Evolutionary conservation across 2,329 filamentous ascomycete genomes (phyloP).

Genomic region (Peltaster fructicola): DNA sequence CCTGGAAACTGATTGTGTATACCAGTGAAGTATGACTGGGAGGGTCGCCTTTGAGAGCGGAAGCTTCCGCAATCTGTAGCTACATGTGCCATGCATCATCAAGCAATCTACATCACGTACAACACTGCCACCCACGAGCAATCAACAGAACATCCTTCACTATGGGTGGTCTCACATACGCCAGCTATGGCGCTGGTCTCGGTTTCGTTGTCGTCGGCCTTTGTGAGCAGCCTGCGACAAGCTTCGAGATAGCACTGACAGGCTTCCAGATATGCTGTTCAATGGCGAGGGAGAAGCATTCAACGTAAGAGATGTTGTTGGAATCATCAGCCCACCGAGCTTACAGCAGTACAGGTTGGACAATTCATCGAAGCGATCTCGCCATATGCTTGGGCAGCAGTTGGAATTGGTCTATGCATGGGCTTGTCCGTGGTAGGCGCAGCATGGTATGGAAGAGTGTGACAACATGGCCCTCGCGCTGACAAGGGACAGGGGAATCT

Average conservation of each 20-base stretch:
- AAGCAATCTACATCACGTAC: no score
- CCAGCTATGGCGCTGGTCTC: constrained; percentile 18
- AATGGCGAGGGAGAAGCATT: constrained; percentile 91
- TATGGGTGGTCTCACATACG: constrained; percentile 20
- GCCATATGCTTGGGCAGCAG: constrained; percentile 79
- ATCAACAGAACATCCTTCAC: constrained; percentile 1
- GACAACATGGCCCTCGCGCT: not conserved
- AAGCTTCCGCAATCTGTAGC: no score
- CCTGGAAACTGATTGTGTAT: no score
- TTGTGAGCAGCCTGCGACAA: constrained; percentile 14
- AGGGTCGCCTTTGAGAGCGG: no score
- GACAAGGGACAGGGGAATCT: constrained; percentile 61
- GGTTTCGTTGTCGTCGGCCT: constrained; percentile 21
- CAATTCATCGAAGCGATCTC: constrained; percentile 87
- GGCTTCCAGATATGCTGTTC: constrained; percentile 78
- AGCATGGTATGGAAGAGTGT: constrained; percentile 54
- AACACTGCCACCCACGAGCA: not conserved
- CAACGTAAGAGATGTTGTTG: constrained; percentile 46
- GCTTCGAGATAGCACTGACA: no score
- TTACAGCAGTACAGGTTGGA: constrained; percentile 46
- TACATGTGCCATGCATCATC: no score
- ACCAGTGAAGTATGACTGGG: no score
- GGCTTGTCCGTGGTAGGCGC: constrained; percentile 91
- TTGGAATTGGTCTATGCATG: constrained; percentile 88
- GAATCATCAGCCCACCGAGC: not conserved